Evolutionary conservation across 192 early-diverging fungal species (phyloP), one percentile per base, ranked within the genome.

Genomic region (Backusella westeae): DNA sequence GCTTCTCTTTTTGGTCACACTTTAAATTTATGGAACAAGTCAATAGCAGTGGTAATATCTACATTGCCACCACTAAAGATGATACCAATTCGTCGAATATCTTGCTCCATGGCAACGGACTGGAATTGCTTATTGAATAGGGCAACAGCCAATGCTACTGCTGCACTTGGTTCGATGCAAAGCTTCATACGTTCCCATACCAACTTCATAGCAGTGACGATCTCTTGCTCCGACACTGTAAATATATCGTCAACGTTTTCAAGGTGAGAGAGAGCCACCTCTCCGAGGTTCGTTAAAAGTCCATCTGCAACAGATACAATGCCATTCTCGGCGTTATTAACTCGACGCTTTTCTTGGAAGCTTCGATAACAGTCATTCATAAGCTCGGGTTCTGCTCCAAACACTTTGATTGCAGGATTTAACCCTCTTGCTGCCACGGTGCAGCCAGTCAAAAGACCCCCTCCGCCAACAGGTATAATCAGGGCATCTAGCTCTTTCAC

Each of bases 31-130:
- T 78, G 56, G 21, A 81, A 78, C 1, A 82, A 41, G 9, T 70
- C 41, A 44, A 67, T 44, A 56, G 69, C 71, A 23, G 39, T 36
- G 14, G 49, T 46, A 53, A 85, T 44, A 69, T 90, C 88, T 21
- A 90, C 83, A 67, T 89, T 89, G 2, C 88, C 88, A 10, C 88
- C 88, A 29, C 75, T 63, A 6, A 89, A 67, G 9, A 89, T 80
- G 29, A 89, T 76, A 6, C 88, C 88, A 35, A 89, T 77, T 34
- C 88, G 82, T 44, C 68, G 36, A 23, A 88, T 14, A 4, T 80
- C 75, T 41, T 73, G 23, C 23, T 78, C 35, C 35, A 68, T 66
- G 9, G 67, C 63, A 4, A 26, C 19, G 5, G 41, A 44, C 14
- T 69, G 36, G 26, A 85, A 85, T 2, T 85, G 85, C 36, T 77